Percentiles rank a stretch among this genome's conserved stretches.
phyloP scores from a whole-genome alignment of 2,329 filamentous ascomycete species.

The Tolypocladium sp. region DNA sequence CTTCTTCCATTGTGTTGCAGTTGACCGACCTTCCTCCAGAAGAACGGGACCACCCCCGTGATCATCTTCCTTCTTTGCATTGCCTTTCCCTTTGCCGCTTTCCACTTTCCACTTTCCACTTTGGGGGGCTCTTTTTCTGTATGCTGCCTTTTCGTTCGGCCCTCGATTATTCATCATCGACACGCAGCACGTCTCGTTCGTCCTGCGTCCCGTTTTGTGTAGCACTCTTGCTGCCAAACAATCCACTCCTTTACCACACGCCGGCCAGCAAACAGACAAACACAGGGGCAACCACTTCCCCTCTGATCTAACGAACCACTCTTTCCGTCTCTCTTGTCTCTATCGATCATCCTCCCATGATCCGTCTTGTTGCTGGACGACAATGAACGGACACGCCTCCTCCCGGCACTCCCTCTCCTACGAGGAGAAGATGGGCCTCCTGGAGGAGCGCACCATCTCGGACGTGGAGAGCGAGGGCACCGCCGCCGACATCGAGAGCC shows the following conservation, averaged over 20 bases:
- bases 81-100: neutral
- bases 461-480: conserved; percentile 34
- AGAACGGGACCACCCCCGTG: neutral
- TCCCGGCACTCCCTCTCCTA: conserved; percentile 23
- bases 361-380: conserved; percentile 17
- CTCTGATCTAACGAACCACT: neutral
- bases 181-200: neutral
- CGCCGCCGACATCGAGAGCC: conserved; percentile 26
- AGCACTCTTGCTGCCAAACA: neutral
- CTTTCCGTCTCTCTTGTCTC: neutral
- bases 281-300: neutral
- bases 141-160: neutral
- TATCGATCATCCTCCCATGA: neutral
- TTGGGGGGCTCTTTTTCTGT: neutral
- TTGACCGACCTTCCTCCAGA: neutral
- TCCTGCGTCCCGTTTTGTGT: neutral
- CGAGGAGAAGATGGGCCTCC: conserved; percentile 35
- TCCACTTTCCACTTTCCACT: neutral
- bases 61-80: neutral
- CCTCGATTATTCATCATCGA: neutral
- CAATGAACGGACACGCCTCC: conserved; percentile 30
- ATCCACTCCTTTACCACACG: neutral
- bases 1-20: neutral
- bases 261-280: neutral
- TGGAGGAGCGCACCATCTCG: conserved; percentile 33